Evolutionary conservation across 345 rosid genomes (phyloP), one percentile per base, ranked within the genome.

Genomic region (Moricandia moricandioides): DNA sequence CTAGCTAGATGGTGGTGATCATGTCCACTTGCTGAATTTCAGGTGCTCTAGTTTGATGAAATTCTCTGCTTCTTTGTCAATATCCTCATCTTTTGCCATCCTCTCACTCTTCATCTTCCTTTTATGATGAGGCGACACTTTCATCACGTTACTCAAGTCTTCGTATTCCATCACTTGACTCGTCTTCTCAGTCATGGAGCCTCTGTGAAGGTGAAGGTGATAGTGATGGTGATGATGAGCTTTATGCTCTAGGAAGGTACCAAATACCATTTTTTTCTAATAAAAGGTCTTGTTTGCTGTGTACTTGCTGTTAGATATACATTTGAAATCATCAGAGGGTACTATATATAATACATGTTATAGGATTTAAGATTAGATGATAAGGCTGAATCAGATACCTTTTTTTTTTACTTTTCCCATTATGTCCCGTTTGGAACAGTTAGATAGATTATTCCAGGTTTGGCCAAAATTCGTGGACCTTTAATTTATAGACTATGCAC

Each of bases 21-120:
- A 56, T 1, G 65, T 45, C 3, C 13, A 60, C 58, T 43, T 70
- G 67, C 7, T 61, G 34, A 90, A 88, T 81, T 76, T 88, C 78
- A 37, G 67, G 62, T 92, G 97, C 85, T 85, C 70, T 3, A 84
- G 51, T 74, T 49, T 73, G 58, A 92, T 87, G 16, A 88, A 90
- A 14, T 80, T 81, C 56, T 87, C 94, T 18, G 94, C 92, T 73
- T 80, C 85, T 47, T 31, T 62, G 43, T 92, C 80, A 21, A 90
- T 61, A 49, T 77, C 78, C 62, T 82, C 83, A 14, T 63, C 10
- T 24, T 39, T 59, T 24, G 62, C 54, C 18, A 18, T 24, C 60
- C 10, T 58, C 72, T 66, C 72, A 26, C 40, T 74, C 61, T 74
- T 67, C 60, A 75, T 68, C 55, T 59, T 75, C 68, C 73, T 60